These are phyloP conservation scores for Platanthera guangdongensis DNA, from an alignment of 106 monocot species.

Conservation along the genomic window DNA sequence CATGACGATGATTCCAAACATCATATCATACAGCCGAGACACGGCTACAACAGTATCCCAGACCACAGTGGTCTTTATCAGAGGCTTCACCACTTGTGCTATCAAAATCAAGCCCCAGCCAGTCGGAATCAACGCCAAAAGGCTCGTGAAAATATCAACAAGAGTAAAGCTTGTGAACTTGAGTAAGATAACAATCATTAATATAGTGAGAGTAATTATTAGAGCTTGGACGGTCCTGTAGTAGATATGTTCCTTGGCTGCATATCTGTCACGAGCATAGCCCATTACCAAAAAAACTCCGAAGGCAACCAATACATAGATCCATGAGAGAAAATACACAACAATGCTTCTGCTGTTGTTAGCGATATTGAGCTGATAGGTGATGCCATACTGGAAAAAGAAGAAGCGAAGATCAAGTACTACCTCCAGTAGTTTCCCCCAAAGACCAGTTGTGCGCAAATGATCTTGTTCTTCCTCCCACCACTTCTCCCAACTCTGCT, in stretches of 20 bases:
- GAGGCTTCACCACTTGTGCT: constrained; percentile 53
- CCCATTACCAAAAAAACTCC: constrained; percentile 54
- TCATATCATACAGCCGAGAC: constrained; percentile 76
- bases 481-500: constrained; percentile 90
- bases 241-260: constrained; percentile 82
- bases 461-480: constrained; percentile 91
- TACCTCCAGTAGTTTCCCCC: constrained; percentile 73
- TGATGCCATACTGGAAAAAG: constrained; percentile 89
- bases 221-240: constrained; percentile 69
- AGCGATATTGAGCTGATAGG: constrained; percentile 66
- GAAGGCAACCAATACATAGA: constrained; percentile 44
- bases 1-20: constrained; percentile 74
- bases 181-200: constrained; percentile 43
- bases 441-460: constrained; percentile 73
- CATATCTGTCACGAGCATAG: constrained; percentile 60
- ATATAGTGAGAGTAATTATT: constrained; percentile 28
- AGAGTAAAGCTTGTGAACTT: constrained; percentile 54
- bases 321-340: constrained; percentile 85
- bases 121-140: constrained; percentile 71
- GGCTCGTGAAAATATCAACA: constrained; percentile 73
- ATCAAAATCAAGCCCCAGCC: constrained; percentile 83
- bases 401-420: constrained; percentile 77
- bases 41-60: constrained; percentile 75
- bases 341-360: constrained; percentile 46
- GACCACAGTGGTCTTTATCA: constrained; percentile 40